phyloP scores from a whole-genome alignment of 805 yeast species.

The Tetrapisispora fleetii region DNA sequence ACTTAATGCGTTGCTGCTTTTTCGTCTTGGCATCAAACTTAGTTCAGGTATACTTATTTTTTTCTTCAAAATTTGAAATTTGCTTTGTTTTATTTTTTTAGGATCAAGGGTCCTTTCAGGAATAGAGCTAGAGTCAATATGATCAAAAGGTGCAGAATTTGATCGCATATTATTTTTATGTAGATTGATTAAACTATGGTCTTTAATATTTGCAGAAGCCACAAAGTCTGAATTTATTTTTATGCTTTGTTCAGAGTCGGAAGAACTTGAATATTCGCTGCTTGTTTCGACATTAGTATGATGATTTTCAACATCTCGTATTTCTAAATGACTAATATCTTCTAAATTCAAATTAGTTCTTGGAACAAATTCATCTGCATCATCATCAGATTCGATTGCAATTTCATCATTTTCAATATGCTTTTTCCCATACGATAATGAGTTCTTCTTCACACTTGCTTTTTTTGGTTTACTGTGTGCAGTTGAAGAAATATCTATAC shows the following conservation, averaged over 20 bases:
- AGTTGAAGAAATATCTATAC: too few species aligned
- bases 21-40: background rate
- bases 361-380: background rate
- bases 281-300: background rate
- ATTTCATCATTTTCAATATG: background rate
- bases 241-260: background rate
- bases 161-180: background rate
- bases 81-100: background rate
- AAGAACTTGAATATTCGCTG: conserved; percentile 1
- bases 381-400: background rate
- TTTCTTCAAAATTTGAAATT: conserved; percentile 1
- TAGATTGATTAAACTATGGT: background rate
- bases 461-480: too few species aligned
- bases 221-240: background rate
- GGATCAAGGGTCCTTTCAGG: background rate
- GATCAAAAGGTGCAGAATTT: background rate
- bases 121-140: background rate
- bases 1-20: background rate
- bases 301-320: background rate
- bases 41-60: conserved; percentile 3
- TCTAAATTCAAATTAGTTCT: background rate
- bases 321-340: background rate
- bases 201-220: background rate
- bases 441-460: background rate
- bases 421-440: too few species aligned